Percentiles rank a stretch among this genome's conserved stretches.
phyloP scores from a whole-genome alignment of 2,329 filamentous ascomycete species.

The Stemphylium vesicarium region DNA sequence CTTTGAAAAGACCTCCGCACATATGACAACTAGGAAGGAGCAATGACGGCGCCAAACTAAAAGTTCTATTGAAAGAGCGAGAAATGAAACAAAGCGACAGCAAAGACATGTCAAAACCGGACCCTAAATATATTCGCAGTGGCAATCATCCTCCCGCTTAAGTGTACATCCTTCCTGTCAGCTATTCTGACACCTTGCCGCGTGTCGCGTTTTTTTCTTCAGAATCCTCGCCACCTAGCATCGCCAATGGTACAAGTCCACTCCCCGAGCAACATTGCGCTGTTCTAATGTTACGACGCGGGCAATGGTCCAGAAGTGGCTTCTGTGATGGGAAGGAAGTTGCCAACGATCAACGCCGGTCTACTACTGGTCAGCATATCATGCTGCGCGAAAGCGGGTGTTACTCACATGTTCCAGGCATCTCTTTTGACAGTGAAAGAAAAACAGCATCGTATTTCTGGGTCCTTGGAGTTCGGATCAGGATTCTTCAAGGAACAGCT shows the following conservation, averaged over 20 bases:
- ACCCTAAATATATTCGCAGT: constrained; percentile 1
- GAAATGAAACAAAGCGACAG: constrained; percentile 1
- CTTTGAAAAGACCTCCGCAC: neutral
- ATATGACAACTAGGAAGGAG: constrained; percentile 1
- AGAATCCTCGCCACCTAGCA: neutral
- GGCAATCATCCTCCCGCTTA: neutral
- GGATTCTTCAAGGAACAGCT: constrained; percentile 88
- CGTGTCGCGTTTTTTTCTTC: neutral
- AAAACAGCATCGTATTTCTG: constrained; percentile 90
- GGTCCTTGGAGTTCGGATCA: constrained; percentile 65
- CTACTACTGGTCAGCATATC: constrained; percentile 52
- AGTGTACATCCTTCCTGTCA: neutral
- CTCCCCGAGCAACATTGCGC: neutral
- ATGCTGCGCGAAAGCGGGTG: constrained; percentile 3
- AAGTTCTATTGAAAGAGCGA: neutral
- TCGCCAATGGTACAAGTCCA: neutral
- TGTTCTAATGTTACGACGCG: constrained; percentile 5
- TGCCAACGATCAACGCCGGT: constrained; percentile 92
- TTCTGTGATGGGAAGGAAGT: constrained; percentile 87
- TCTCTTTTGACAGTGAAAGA: constrained; percentile 96
- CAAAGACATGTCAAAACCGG: neutral
- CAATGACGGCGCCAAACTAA: neutral
- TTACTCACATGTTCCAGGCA: constrained; percentile 89
- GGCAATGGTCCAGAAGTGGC: constrained; percentile 31
- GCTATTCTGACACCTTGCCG: neutral